A percentile compares a stretch with the other conserved stretches of the same genome.
phyloP scores from a whole-genome alignment of 352 stramenopile genomes.

The Phytophthora capsici region DNA sequence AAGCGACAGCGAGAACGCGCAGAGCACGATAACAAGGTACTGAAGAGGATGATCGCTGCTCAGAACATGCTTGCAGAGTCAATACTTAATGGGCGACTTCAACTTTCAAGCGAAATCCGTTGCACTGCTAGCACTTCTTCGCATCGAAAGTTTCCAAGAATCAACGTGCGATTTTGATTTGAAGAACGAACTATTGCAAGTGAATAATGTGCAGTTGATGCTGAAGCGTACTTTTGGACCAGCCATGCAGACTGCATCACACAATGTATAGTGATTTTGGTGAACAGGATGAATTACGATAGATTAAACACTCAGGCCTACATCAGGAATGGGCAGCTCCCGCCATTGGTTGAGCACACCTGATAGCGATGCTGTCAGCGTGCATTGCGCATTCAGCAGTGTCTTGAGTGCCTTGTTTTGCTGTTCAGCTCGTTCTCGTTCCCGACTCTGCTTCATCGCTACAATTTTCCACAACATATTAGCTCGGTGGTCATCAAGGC shows the following conservation, averaged over 20 bases:
- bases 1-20: conserved; percentile 4
- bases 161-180: conserved; percentile 7
- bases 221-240: no score
- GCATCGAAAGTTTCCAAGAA: conserved; percentile 5
- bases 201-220: no score
- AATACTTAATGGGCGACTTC: conserved; percentile 15
- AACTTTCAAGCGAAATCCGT: not conserved
- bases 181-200: not conserved
- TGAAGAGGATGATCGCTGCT: conserved; percentile 27
- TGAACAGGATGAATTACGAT: no score
- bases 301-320: conserved; percentile 11
- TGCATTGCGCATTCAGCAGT: conserved; percentile 21
- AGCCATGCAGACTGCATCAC: no score
- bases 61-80: conserved; percentile 21
- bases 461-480: conserved; percentile 24
- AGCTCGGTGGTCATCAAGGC: not conserved
- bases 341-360: conserved; percentile 22
- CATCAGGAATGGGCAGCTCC: conserved; percentile 9
- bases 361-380: conserved; percentile 19
- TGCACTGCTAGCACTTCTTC: not conserved
- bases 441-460: conserved; percentile 24
- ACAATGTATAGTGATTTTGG: no score
- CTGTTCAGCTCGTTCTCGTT: conserved; percentile 22
- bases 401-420: conserved; percentile 32
- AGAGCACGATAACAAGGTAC: conserved; percentile 26